Conservation (phyloP, 441 rosid genomes). For the Caryocar brasiliense region DNA sequence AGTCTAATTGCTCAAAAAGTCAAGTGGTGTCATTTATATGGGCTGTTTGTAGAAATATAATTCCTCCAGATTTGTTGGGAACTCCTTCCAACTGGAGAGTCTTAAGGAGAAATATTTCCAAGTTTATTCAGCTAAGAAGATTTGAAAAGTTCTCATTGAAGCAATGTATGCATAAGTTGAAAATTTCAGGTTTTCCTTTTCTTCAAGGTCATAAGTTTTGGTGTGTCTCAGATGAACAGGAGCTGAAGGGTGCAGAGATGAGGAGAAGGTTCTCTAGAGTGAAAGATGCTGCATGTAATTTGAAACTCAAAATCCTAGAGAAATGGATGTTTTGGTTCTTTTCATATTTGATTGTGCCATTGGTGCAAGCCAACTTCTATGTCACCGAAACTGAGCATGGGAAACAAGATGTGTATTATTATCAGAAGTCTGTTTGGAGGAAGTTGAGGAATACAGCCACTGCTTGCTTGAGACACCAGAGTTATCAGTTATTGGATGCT, state of each 20-base stretch:
- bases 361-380: constrained; percentile 68
- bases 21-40: constrained; percentile 80
- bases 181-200: constrained; percentile 43
- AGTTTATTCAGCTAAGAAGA: constrained; percentile 56
- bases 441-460: constrained; percentile 33
- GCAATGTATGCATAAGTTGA: constrained; percentile 58
- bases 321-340: constrained; percentile 88
- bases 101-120: constrained; percentile 54
- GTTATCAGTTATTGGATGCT: constrained; percentile 30
- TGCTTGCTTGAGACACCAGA: constrained; percentile 28
- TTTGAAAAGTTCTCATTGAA: constrained; percentile 55
- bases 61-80: constrained; percentile 75
- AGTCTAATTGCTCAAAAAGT: constrained; percentile 44
- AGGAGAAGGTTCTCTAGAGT: constrained; percentile 11
- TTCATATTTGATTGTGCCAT: constrained; percentile 50
- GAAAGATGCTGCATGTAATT: constrained; percentile 12
- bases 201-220: constrained; percentile 29
- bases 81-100: constrained; percentile 55
- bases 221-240: constrained; percentile 17
- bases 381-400: constrained; percentile 76
- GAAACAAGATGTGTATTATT: constrained; percentile 49
- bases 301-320: constrained; percentile 33
- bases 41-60: constrained; percentile 64
- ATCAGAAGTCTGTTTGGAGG: constrained; percentile 63
- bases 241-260: constrained; percentile 10